Evolutionary conservation across 768 basidiomycete species (phyloP).

Genomic region (Tylopilus sp.): DNA sequence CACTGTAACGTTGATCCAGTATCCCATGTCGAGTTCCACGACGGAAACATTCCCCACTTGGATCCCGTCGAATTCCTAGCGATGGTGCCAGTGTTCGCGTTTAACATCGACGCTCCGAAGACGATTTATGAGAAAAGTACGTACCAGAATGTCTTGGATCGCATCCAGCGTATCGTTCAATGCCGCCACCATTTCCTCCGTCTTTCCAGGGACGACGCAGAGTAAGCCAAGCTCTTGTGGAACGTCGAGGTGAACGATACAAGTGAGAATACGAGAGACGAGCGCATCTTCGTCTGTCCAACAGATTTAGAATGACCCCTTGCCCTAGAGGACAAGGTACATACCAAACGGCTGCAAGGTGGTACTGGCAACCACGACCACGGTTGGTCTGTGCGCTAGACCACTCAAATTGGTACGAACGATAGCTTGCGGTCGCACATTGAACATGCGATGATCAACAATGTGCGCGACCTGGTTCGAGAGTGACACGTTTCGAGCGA

Average conservation of each 20-base stretch:
- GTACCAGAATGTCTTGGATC: slow-evolving; percentile 11
- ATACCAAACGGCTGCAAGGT: slow-evolving; percentile 12
- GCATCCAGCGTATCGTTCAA: slow-evolving; percentile 1
- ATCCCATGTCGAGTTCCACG: slow-evolving; percentile 18
- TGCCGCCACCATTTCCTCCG: background rate
- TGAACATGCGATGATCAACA: background rate
- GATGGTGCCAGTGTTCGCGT: no score
- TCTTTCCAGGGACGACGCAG: slow-evolving; percentile 4
- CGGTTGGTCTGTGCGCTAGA: background rate
- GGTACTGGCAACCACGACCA: slow-evolving; percentile 3
- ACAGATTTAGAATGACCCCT: background rate
- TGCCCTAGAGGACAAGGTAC: background rate
- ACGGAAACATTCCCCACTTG: background rate
- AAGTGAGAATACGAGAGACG: slow-evolving; percentile 3
- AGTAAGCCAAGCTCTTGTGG: slow-evolving; percentile 15
- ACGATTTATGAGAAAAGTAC: background rate
- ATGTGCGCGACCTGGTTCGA: slow-evolving; percentile 1
- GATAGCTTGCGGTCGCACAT: background rate
- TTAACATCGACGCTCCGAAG: background rate
- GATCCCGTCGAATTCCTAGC: slow-evolving; percentile 3
- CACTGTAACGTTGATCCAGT: slow-evolving; percentile 12
- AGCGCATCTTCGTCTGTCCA: slow-evolving; percentile 10
- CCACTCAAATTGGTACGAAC: slow-evolving; percentile 1
- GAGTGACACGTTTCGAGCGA: background rate
- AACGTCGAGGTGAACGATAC: background rate